Conservation (phyloP, 148 eudicot genomes). For the Rhododendron mucronatum region DNA sequence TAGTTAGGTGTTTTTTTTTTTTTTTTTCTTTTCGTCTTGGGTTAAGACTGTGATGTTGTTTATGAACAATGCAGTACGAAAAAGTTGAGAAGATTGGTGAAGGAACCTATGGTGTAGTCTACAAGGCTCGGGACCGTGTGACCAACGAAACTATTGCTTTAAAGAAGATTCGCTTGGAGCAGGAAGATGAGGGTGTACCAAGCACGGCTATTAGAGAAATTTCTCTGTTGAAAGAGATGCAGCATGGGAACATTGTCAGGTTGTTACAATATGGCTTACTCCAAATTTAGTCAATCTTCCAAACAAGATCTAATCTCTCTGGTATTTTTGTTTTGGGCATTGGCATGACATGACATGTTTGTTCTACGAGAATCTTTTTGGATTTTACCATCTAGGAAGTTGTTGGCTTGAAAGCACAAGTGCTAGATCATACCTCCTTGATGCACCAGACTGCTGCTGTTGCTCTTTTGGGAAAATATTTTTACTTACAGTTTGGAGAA, state of each 20-base stretch:
- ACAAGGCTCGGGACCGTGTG: slow-evolving; percentile 74
- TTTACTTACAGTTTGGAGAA: background rate
- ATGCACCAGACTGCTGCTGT: background rate
- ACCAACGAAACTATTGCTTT: slow-evolving; percentile 92
- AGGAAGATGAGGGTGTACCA: slow-evolving; percentile 98
- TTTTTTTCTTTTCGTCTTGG: background rate
- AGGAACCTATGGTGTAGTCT: slow-evolving; percentile 95
- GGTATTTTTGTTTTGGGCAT: background rate
- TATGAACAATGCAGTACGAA: slow-evolving; percentile 53
- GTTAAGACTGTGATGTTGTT: background rate
- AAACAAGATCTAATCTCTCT: background rate
- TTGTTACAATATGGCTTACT: slow-evolving; percentile 3
- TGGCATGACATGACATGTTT: background rate
- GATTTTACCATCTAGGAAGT: background rate
- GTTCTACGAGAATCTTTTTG: background rate
- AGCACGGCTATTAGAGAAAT: slow-evolving; percentile 98
- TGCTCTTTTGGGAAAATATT: background rate
- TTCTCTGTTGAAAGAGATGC: slow-evolving; percentile 96
- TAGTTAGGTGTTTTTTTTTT: background rate
- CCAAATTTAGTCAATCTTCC: background rate
- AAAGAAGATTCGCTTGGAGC: slow-evolving; percentile 91
- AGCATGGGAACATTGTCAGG: slow-evolving; percentile 93
- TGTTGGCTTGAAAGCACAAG: background rate
- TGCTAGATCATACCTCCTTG: background rate
- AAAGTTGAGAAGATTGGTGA: slow-evolving; percentile 99